Conservation (phyloP, 371 early-diverging fungal species). For the Parasitella parasitica region DNA sequence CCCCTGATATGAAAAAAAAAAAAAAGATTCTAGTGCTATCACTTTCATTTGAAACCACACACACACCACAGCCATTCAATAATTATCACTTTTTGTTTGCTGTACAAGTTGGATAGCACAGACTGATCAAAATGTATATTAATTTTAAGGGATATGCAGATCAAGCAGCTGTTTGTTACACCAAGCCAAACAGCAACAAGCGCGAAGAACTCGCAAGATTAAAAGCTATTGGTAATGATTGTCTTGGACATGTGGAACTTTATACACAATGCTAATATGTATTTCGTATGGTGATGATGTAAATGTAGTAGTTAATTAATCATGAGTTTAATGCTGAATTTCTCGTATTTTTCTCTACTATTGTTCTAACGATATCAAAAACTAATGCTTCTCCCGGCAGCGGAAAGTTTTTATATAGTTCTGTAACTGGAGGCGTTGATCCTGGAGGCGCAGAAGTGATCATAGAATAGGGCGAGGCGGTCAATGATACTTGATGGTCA, state of each 20-base stretch:
- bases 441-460: background rate
- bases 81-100: no score
- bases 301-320: background rate
- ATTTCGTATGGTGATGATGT: background rate
- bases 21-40: no score
- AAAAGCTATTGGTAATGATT: no score
- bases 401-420: constrained; percentile 19
- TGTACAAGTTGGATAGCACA: background rate
- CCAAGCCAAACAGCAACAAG: no score
- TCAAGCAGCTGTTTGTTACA: no score
- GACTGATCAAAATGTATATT: no score
- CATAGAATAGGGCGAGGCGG: background rate
- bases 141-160: no score
- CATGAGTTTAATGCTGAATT: background rate
- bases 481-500: constrained; percentile 10
- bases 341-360: background rate
- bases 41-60: no score
- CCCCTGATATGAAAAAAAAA: no score
- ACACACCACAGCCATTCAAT: no score
- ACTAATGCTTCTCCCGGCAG: constrained; percentile 17
- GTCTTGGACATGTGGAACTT: no score
- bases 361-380: constrained; percentile 9
- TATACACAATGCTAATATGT: background rate
- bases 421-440: background rate
- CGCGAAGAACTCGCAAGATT: no score